A percentile compares a stretch with the other conserved stretches of the same genome.
phyloP scores from a whole-genome alignment of 495 filamentous ascomycete species.

The Hyphodiscus hymeniophilus region DNA sequence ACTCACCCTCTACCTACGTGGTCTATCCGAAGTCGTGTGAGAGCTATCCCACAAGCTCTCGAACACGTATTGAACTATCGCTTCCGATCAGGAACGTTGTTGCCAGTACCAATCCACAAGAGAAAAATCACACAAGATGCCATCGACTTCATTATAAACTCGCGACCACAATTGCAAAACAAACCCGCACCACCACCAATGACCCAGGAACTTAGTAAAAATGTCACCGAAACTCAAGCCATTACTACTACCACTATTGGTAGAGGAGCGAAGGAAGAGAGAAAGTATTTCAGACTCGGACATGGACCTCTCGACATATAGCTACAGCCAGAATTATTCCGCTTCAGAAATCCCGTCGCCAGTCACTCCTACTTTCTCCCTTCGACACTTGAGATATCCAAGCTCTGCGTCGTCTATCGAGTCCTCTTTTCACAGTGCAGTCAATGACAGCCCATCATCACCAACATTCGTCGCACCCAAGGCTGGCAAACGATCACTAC shows the following conservation, averaged over 20 bases:
- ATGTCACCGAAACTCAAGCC: slow-evolving; percentile 47
- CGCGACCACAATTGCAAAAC: slow-evolving; percentile 8
- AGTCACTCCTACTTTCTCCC: slow-evolving; percentile 51
- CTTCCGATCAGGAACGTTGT: not conserved
- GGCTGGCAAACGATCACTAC: slow-evolving; percentile 40
- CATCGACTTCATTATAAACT: slow-evolving; percentile 18
- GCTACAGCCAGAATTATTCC: slow-evolving; percentile 33
- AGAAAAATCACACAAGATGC: slow-evolving; percentile 16
- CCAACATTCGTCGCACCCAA: slow-evolving; percentile 30
- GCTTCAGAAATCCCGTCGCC: slow-evolving; percentile 53
- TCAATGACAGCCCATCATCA: slow-evolving; percentile 35
- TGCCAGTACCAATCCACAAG: slow-evolving; percentile 4
- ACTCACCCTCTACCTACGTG: slow-evolving; percentile 17
- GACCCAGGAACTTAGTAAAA: slow-evolving; percentile 13
- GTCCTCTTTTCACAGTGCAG: slow-evolving; percentile 26
- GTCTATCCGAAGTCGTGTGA: slow-evolving; percentile 7
- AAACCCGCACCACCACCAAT: slow-evolving; percentile 11
- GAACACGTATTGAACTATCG: slow-evolving; percentile 20
- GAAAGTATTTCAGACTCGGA: slow-evolving; percentile 26
- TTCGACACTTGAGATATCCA: slow-evolving; percentile 46
- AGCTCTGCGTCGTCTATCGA: slow-evolving; percentile 44
- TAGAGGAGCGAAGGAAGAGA: slow-evolving; percentile 40
- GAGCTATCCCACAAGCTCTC: slow-evolving; percentile 10
- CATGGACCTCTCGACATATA: slow-evolving; percentile 14
- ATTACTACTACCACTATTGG: slow-evolving; percentile 40